Evolutionary conservation across 768 basidiomycete genomes (phyloP), one percentile per base, ranked within the genome.

Genomic region (Artomyces pyxidatus): DNA sequence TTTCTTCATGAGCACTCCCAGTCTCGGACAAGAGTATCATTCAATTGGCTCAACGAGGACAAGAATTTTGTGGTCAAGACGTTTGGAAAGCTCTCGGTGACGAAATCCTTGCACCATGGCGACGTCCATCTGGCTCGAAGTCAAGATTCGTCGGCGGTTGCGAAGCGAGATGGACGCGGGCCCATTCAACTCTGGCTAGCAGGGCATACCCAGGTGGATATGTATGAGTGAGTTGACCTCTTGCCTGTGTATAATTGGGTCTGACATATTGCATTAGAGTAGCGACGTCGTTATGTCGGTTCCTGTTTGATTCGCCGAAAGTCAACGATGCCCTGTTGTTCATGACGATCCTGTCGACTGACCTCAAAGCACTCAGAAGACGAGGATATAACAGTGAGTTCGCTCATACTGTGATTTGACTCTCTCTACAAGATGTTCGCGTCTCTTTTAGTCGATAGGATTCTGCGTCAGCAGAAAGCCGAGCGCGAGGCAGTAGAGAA

Each of bases 321-420:
- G 78, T 83, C 22, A 90, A 93, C 60, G 95, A 99, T 62, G 80
- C 88, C 0, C 71, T 99, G 6, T 63, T 98, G 7, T 85, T 98
- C 56, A 88, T 90, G 79, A 96, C 93, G 0, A 90, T 99, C 46
- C 73, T 99, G 16, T 90, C 91, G 0, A 97, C 94, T 0, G 90
- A 94, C 55, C 67, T 97, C 35, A 77, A 80, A 50, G 81, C 89
- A 3, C 64, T 96, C 53, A 84, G 82, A 58, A 71, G 91, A 32
- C 72, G 91, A 54, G 93, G 91, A 5, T 94, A 90, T 61, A 90
- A 92, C 58, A 85, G 88, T 86, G 55, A 4, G 70, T 59, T 11
- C 39, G 27, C 35, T 9, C 30, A 50, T 9, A 11, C 43, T 2
- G 27, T 12, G 11, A 6, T 12, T 16, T 48, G 22, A 40, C 19